phyloP scores from a whole-genome alignment of 345 rosid species.

The Laguncularia racemosa region DNA sequence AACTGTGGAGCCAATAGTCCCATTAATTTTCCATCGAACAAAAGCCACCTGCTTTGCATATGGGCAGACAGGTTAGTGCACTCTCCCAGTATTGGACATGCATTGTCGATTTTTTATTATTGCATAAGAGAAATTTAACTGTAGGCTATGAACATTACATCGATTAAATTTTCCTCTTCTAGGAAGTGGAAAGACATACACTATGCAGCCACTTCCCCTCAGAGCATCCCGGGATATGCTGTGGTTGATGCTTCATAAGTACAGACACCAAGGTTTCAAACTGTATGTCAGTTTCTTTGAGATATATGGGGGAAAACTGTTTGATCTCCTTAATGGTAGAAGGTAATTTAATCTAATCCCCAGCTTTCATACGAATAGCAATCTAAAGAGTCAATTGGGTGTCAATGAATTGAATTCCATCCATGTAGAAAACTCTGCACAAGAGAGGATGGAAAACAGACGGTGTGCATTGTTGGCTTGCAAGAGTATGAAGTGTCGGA shows the following conservation, averaged over 20 bases:
- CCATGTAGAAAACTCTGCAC: conserved; percentile 51
- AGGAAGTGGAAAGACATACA: conserved; percentile 71
- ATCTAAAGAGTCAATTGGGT: no score
- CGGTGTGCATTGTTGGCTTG: conserved; percentile 64
- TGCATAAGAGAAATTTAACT: no score
- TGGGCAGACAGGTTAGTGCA: conserved; percentile 44
- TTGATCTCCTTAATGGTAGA: conserved; percentile 58
- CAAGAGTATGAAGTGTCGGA: conserved; percentile 46
- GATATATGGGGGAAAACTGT: conserved; percentile 65
- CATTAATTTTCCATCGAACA: conserved; percentile 47
- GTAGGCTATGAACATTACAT: no score
- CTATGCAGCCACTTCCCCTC: conserved; percentile 64
- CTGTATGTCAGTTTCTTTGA: conserved; percentile 60
- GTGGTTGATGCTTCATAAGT: conserved; percentile 35
- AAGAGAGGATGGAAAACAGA: conserved; percentile 66
- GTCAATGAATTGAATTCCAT: conserved; percentile 3
- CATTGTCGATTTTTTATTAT: no score
- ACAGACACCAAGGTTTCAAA: conserved; percentile 45
- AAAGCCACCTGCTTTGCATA: conserved; percentile 65
- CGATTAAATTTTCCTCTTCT: conserved; percentile 2
- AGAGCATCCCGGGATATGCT: conserved; percentile 57
- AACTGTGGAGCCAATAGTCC: conserved; percentile 53
- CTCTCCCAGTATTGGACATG: no score
- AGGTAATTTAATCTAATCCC: conserved; percentile 33
- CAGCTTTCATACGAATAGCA: neutral